Base-by-base conservation (phyloP, 805 yeast genomes). In the Ogataea parapolymorpha region DNA sequence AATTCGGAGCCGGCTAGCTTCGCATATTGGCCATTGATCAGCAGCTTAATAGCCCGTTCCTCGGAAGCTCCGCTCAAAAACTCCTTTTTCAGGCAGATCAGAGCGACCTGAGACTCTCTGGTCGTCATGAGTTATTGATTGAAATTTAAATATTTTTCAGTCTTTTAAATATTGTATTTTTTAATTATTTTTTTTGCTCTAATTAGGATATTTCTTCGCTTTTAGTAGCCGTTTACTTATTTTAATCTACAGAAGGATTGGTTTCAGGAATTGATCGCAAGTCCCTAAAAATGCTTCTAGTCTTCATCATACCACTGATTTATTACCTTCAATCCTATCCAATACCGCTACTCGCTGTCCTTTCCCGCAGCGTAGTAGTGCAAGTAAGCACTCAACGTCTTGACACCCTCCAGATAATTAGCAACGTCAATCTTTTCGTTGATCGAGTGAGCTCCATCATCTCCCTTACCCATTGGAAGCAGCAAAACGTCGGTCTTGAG, bases 371-470 rank as follows among this genome's bases (percentile, higher is more conserved):
- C 85, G 53, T 84, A 84, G 70, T 83, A 90, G 68, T 93, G 97
- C 62, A 93, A 74, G 68, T 89, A 93, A 14, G 97, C 96, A 51
- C 91, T 82, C 67, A 91, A 77, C 11, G 96, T 85, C 74, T 93
- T 93, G 59, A 85, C 80, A 51, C 99, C 99, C 59, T 86, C 85
- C 53, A 93, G 80, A 68, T 86, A 93, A 74, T 93, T 93, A 50
- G 84, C 70, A 39, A 89, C 72, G 62, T 95, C 85, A 56, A 93
- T 70, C 72, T 93, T 93, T 71, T 93, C 99, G 62, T 93, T 93
- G 58, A 93, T 89, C 16, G 96, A 88, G 66, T 93, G 99, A 34
- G 99, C 99, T 56, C 99, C 99, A 61, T 93, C 99, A 63, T 93
- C 97, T 53, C 99, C 99, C 69, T 95, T 84, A 51, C 99, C 99